These are phyloP conservation scores for Castanospermum australe DNA, from an alignment of 306 rosid species.

Conservation along the genomic window DNA sequence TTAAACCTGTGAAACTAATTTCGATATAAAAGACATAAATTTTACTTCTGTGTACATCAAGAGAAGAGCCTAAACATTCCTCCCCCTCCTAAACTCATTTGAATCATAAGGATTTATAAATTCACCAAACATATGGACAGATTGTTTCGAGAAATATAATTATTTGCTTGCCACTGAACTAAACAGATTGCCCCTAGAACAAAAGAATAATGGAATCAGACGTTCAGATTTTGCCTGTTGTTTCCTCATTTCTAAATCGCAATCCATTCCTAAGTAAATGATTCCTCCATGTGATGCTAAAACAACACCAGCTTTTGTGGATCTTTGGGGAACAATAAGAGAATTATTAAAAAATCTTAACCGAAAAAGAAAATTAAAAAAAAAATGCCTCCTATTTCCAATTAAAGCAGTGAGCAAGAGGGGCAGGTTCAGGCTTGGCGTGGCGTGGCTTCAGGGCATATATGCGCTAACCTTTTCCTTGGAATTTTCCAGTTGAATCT, in stretches of 20 bases:
- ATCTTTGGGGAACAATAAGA: not conserved
- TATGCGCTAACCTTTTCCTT: not conserved
- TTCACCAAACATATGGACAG: not conserved
- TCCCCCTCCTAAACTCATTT: not conserved
- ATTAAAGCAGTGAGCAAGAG: not conserved
- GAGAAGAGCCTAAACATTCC: not conserved
- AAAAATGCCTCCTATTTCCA: not conserved
- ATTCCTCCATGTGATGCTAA: slow-evolving; percentile 45
- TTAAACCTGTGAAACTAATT: not conserved
- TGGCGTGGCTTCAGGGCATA: not conserved
- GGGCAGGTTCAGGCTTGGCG: not conserved
- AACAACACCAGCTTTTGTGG: slow-evolving; percentile 29
- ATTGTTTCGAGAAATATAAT: not conserved
- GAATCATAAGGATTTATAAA: not conserved
- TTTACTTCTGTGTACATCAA: not conserved
- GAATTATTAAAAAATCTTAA: not conserved
- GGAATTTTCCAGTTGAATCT: not conserved
- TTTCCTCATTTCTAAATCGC: slow-evolving; percentile 22
- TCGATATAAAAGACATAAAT: not conserved
- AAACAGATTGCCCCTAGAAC: slow-evolving; percentile 20
- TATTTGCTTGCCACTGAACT: not conserved
- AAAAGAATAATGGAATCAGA: slow-evolving; percentile 31
- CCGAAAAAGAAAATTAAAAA: not conserved
- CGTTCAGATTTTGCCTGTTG: slow-evolving; percentile 40
- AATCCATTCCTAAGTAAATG: slow-evolving; percentile 20